Conservation (phyloP, 108 stramenopile genomes). For the Mayamaea pseudoterrestris region DNA sequence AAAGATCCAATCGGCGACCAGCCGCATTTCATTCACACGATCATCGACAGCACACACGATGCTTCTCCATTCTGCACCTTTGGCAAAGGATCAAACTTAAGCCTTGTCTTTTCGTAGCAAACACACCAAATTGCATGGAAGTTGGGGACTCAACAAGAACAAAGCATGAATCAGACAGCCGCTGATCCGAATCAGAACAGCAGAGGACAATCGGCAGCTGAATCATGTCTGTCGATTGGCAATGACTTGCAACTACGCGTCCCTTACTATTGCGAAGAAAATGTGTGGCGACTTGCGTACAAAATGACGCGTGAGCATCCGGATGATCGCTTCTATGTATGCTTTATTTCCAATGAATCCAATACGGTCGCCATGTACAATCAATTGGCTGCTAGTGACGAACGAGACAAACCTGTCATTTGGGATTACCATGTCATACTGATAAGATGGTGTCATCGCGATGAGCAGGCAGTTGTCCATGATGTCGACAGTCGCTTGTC, state of each 20-base stretch:
- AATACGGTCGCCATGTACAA: conserved; percentile 63
- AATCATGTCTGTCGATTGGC: background rate
- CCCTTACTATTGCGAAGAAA: conserved; percentile 83
- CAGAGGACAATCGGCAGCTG: too few species aligned
- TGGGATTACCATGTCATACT: conserved; percentile 89
- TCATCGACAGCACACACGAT: too few species aligned
- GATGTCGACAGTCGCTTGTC: conserved; percentile 66
- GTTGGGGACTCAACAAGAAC: too few species aligned
- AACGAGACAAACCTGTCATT: conserved; percentile 23
- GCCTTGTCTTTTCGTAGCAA: too few species aligned
- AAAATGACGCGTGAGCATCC: conserved; percentile 21
- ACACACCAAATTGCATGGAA: too few species aligned
- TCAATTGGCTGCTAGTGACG: conserved; percentile 32
- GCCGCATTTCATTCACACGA: too few species aligned
- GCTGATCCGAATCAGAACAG: too few species aligned
- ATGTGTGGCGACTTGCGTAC: conserved; percentile 68
- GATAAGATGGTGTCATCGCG: conserved; percentile 1
- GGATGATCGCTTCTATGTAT: conserved; percentile 27
- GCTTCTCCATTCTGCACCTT: too few species aligned
- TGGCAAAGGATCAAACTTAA: too few species aligned
- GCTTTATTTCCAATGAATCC: conserved; percentile 53
- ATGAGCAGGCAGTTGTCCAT: conserved; percentile 9
- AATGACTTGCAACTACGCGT: conserved; percentile 27
- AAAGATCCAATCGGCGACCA: too few species aligned
- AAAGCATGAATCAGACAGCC: too few species aligned